phyloP scores from a whole-genome alignment of 257 asterid species.

The Avicennia marina region DNA sequence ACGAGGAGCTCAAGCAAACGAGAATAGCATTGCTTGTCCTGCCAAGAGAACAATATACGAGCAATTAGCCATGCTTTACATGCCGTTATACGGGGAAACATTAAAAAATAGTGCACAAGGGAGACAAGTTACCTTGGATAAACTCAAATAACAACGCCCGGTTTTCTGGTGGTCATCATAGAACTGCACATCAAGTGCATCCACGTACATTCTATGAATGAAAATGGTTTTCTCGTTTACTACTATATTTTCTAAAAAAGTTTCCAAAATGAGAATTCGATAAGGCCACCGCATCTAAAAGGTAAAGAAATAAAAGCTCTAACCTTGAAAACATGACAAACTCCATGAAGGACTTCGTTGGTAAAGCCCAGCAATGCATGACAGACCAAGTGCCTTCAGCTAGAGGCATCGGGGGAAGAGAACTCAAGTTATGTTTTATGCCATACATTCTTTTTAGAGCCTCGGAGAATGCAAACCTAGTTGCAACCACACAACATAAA shows the following conservation, averaged over 20 bases:
- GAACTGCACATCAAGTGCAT: conserved; percentile 65
- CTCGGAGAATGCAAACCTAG: conserved; percentile 77
- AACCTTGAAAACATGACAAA: conserved; percentile 97
- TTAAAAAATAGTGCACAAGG: no score
- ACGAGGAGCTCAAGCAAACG: conserved; percentile 78
- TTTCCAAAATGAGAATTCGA: no score
- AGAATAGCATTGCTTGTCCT: conserved; percentile 92
- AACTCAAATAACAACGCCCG: conserved; percentile 68
- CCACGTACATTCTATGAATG: conserved; percentile 76
- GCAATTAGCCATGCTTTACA: no score
- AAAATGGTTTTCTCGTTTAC: neutral
- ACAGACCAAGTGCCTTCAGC: conserved; percentile 82
- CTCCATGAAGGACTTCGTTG: conserved; percentile 87
- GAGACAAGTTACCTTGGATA: conserved; percentile 66
- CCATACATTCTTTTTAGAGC: conserved; percentile 82
- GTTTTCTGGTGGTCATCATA: conserved; percentile 61
- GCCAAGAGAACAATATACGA: conserved; percentile 5
- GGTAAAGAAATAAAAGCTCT: no score
- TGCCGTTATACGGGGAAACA: no score
- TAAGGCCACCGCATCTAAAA: no score
- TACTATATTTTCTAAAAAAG: no score
- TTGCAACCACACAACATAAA: neutral
- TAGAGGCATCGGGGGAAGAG: conserved; percentile 77
- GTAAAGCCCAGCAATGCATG: conserved; percentile 91
- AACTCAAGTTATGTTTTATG: conserved; percentile 52